These are phyloP conservation scores for Diplogelasinospora grovesii DNA, from an alignment of 495 filamentous ascomycete species.

Conservation along the genomic window DNA sequence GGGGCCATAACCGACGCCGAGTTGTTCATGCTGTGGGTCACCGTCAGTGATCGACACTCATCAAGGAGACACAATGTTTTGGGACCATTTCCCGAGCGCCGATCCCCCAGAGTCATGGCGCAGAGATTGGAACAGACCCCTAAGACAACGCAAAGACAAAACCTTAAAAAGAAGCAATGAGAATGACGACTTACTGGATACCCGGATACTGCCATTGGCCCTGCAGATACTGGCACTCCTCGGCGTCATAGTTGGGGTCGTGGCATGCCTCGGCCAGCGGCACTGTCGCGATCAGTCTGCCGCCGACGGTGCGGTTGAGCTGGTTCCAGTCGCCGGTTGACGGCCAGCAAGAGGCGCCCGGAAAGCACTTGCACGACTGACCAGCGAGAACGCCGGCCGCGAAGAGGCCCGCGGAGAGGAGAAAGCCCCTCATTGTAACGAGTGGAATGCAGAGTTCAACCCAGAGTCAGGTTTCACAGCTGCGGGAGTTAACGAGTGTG, in stretches of 20 bases:
- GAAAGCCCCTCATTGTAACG: slow-evolving; percentile 15
- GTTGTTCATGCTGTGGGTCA: slow-evolving; percentile 33
- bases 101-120: too few relatives aligned
- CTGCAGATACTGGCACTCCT: slow-evolving; percentile 16
- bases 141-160: too few relatives aligned
- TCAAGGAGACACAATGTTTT: too few relatives aligned
- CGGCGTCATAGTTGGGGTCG: slow-evolving; percentile 20
- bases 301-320: slow-evolving; percentile 39
- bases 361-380: slow-evolving; percentile 44
- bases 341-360: slow-evolving; percentile 46
- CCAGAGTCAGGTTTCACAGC: too few relatives aligned
- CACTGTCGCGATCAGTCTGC: slow-evolving; percentile 42
- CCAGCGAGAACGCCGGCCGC: slow-evolving; percentile 9
- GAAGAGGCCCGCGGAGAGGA: slow-evolving; percentile 16
- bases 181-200: slow-evolving; percentile 27
- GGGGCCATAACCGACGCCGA: slow-evolving; percentile 39
- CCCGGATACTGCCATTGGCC: slow-evolving; percentile 22
- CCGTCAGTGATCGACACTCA: too few relatives aligned
- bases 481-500: too few relatives aligned
- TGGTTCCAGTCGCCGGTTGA: slow-evolving; percentile 29
- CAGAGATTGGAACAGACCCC: too few relatives aligned
- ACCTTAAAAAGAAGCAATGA: not conserved
- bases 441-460: not conserved
- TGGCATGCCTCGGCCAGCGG: slow-evolving; percentile 48
- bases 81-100: too few relatives aligned